Evolutionary conservation across 2,329 filamentous ascomycete species (phyloP).

Genomic region (Teratosphaeriaceae sp.): DNA sequence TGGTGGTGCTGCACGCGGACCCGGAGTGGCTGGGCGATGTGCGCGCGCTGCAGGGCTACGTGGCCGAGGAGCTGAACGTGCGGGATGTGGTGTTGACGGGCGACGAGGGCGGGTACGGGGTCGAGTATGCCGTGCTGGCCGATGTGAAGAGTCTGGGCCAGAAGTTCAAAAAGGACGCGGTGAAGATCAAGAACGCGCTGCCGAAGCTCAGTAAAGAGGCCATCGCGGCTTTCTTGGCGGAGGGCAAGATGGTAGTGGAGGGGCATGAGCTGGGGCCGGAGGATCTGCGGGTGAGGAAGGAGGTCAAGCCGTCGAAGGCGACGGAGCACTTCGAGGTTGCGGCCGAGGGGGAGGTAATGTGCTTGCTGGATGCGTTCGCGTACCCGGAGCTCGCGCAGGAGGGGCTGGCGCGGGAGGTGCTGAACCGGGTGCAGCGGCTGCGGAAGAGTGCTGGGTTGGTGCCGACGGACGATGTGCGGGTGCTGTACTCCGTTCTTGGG

Average conservation of each 20-base stretch:
- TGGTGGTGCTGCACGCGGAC: conserved; percentile 83
- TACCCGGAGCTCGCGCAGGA: conserved; percentile 84
- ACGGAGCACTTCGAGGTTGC: conserved; percentile 77
- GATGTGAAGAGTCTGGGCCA: conserved; percentile 95
- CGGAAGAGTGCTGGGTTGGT: conserved; percentile 90
- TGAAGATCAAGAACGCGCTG: conserved; percentile 84
- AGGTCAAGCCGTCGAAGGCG: conserved; percentile 63
- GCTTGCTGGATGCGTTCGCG: conserved; percentile 75
- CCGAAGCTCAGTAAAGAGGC: conserved; percentile 71
- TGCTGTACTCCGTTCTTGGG: conserved; percentile 78
- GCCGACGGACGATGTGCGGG: conserved; percentile 88
- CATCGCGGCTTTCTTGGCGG: conserved; percentile 69
- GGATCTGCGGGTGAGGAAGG: conserved; percentile 76
- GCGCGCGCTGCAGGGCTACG: conserved; percentile 77
- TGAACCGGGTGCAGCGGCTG: conserved; percentile 85
- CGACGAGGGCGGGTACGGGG: conserved; percentile 85
- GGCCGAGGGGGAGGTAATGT: conserved; percentile 83
- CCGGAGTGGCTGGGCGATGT: conserved; percentile 80
- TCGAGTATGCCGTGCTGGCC: conserved; percentile 81
- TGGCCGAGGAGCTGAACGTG: conserved; percentile 87
- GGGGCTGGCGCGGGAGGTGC: conserved; percentile 83
- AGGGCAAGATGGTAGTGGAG: conserved; percentile 72
- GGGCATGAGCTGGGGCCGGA: conserved; percentile 76
- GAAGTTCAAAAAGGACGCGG: conserved; percentile 93
- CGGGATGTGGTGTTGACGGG: conserved; percentile 75